Evolutionary conservation across 2,329 filamentous ascomycete species (phyloP).

Genomic region (Samsoniella hepiali): DNA sequence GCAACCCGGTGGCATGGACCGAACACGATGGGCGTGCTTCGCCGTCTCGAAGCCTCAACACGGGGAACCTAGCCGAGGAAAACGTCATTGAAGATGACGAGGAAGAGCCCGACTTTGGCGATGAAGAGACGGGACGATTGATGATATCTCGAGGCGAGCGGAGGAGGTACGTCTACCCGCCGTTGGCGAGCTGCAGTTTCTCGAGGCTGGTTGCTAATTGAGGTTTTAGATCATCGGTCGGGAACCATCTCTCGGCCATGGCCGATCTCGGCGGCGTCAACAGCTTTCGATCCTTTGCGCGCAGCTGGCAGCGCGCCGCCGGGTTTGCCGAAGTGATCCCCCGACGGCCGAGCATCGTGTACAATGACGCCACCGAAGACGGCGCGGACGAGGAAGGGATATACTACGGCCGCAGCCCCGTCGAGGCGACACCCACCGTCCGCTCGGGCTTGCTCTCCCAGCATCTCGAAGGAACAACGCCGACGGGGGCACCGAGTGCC

Average conservation of each 20-base stretch:
- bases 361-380: constrained; percentile 50
- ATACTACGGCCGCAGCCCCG: constrained; percentile 40
- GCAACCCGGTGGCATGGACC: constrained; percentile 4
- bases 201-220: background rate
- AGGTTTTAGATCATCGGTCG: constrained; percentile 54
- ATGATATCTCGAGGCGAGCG: constrained; percentile 26
- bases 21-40: background rate
- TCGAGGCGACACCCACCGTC: constrained; percentile 34
- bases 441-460: constrained; percentile 49
- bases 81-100: constrained; percentile 43
- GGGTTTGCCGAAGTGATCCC: constrained; percentile 85
- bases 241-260: constrained; percentile 53
- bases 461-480: constrained; percentile 45
- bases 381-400: constrained; percentile 30
- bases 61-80: constrained; percentile 47
- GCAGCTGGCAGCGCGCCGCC: constrained; percentile 88
- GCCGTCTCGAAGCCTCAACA: constrained; percentile 1
- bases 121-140: constrained; percentile 28
- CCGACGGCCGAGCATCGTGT: constrained; percentile 70
- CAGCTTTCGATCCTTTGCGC: constrained; percentile 88
- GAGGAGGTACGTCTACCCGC: constrained; percentile 28
- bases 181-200: background rate
- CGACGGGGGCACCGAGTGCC: constrained; percentile 20
- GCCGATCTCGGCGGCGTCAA: constrained; percentile 84
- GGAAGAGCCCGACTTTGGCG: constrained; percentile 26